A percentile compares a stretch with the other conserved stretches of the same genome.
Conservation (phyloP, 2,329 filamentous ascomycete species). For the Penicillium digitatum region DNA sequence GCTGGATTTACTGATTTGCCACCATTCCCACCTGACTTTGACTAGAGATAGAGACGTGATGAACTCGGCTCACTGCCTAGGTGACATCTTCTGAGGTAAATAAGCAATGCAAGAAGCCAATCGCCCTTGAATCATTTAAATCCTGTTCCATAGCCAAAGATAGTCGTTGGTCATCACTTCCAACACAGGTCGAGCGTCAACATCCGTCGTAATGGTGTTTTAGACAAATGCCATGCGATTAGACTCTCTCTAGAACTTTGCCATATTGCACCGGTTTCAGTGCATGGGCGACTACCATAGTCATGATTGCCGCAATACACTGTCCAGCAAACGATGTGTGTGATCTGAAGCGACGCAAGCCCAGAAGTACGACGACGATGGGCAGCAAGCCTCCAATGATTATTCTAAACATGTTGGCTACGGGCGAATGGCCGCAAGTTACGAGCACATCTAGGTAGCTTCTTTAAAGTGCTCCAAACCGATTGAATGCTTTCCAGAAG, state of each 20-base stretch:
- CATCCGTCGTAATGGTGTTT: neutral
- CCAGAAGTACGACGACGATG: neutral
- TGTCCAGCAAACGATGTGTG: neutral
- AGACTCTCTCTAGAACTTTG: neutral
- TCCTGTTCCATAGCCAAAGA: neutral
- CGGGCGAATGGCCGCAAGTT: neutral
- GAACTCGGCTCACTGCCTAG: neutral
- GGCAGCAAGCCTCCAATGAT: neutral
- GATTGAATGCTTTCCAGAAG: neutral
- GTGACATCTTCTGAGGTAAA: neutral
- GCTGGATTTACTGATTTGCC: neutral
- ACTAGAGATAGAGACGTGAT: neutral
- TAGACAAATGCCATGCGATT: neutral
- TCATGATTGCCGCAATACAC: neutral
- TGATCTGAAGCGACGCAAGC: neutral
- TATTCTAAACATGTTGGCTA: neutral
- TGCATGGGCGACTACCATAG: neutral
- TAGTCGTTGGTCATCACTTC: neutral
- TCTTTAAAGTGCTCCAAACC: neutral
- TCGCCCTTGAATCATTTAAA: neutral
- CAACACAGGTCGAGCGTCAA: neutral
- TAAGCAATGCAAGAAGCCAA: neutral
- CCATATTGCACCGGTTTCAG: neutral
- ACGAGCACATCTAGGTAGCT: neutral
- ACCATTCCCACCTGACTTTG: neutral